Evolutionary conservation across 441 rosid species (phyloP), one percentile per base, ranked within the genome.

Genomic region (Breynia disticha): DNA sequence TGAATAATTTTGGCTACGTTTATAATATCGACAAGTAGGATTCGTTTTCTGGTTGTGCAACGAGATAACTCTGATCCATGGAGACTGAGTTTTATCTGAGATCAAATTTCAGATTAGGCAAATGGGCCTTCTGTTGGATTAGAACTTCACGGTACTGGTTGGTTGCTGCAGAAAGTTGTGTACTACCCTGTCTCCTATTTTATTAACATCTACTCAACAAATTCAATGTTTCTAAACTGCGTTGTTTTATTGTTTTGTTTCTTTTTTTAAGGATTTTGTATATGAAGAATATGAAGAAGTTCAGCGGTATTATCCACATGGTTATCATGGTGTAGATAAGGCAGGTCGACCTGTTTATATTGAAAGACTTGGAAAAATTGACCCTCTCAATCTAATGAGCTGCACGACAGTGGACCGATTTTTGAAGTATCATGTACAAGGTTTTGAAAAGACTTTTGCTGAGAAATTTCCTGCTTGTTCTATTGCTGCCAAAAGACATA

Each of bases 391-490:
- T 74, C 74, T 90, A 59, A 75, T 90, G 93, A 76, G 66, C 55
- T 76, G 76, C 60, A 87, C 98, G 50, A 80, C 93, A 39, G 78
- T 77, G 70, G 96, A 85, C 18, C 78, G 90, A 55, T 90, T 87
- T 79, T 69, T 90, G 56, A 83, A 71, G 74, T 90, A 85, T 78
- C 98, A 90, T 57, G 72, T 90, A 37, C 96, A 80, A 70, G 95
- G 93, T 41, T 90, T 90, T 63, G 97, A 90, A 75, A 90, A 76
- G 79, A 59, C 86, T 57, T 87, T 90, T 63, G 54, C 78, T 58
- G 88, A 83, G 72, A 90, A 82, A 72, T 90, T 90, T 59, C 95
- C 96, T 22, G 96, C 95, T 9, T 87, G 97, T 71, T 87, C 97
- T 7, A 69, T 87, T 59, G 87, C 82, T 52, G 81, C 93, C 28